Evolutionary conservation across 176 grass and related monocot species (phyloP).

Genomic region (Sorghum bicolor): DNA sequence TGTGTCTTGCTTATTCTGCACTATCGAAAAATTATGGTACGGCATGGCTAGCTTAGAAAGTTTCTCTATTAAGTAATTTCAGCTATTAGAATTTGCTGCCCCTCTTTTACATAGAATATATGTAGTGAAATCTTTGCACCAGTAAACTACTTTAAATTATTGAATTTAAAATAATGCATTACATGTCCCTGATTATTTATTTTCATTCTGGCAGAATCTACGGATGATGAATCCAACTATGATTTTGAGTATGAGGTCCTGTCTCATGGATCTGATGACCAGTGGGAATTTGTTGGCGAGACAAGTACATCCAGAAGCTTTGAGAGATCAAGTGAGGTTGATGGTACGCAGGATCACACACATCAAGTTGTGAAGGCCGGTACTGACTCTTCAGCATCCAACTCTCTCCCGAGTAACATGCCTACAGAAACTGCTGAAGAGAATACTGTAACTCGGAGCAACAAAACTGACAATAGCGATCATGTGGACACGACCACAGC

Average conservation of each 20-base stretch:
- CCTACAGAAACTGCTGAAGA: constrained; percentile 30
- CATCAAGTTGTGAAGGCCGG: constrained; percentile 13
- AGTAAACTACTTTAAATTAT: background rate
- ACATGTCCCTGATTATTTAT: constrained; percentile 22
- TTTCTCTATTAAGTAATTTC: background rate
- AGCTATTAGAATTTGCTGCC: background rate
- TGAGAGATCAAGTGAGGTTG: constrained; percentile 37
- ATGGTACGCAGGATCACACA: constrained; percentile 26
- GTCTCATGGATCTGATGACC: constrained; percentile 85
- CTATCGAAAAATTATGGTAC: constrained; percentile 15
- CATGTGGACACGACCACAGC: constrained; percentile 2
- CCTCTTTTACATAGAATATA: background rate
- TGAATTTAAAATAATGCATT: background rate
- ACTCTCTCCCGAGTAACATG: constrained; percentile 23
- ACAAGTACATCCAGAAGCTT: constrained; percentile 43
- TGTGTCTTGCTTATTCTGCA: background rate
- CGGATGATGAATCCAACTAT: constrained; percentile 76
- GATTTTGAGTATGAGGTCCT: constrained; percentile 86
- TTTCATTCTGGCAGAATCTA: constrained; percentile 61
- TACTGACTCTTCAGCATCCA: constrained; percentile 18
- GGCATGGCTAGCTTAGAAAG: background rate
- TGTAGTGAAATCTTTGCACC: background rate
- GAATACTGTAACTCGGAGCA: constrained; percentile 10
- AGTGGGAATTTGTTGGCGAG: constrained; percentile 61
- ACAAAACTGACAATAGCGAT: constrained; percentile 10